Evolutionary conservation across 495 filamentous ascomycete genomes (phyloP).

Genomic region (Penicillium robsamsonii): DNA sequence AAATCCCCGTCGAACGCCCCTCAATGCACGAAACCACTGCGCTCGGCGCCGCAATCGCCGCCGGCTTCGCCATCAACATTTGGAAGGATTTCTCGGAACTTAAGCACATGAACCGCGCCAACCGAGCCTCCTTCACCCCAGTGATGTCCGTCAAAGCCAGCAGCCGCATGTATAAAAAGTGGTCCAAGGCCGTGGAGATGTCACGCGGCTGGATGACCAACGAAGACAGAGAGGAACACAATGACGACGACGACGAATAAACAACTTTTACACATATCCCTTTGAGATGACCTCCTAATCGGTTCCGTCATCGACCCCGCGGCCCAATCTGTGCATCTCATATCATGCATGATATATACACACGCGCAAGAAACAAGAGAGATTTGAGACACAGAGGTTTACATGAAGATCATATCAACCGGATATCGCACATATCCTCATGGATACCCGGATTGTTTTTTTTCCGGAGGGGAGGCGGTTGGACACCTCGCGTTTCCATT

Average conservation of each 20-base stretch:
- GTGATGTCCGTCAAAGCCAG: slow-evolving; percentile 59
- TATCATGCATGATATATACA: background rate
- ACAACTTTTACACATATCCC: slow-evolving; percentile 11
- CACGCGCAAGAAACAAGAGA: background rate
- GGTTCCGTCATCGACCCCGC: slow-evolving; percentile 6
- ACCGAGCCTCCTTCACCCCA: slow-evolving; percentile 72
- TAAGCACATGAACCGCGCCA: slow-evolving; percentile 70
- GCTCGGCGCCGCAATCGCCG: slow-evolving; percentile 90
- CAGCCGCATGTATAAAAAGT: slow-evolving; percentile 69
- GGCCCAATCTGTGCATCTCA: slow-evolving; percentile 1
- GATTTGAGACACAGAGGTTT: slow-evolving; percentile 1
- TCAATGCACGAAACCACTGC: slow-evolving; percentile 93
- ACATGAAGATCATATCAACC: slow-evolving; percentile 6
- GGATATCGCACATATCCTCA: slow-evolving; percentile 9
- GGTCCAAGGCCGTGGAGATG: slow-evolving; percentile 88
- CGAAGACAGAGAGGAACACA: slow-evolving; percentile 35
- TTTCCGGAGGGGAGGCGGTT: slow-evolving; percentile 9
- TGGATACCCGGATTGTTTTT: slow-evolving; percentile 4
- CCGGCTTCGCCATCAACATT: slow-evolving; percentile 79
- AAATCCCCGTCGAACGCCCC: slow-evolving; percentile 84
- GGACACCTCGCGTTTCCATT: slow-evolving; percentile 16
- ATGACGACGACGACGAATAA: slow-evolving; percentile 29
- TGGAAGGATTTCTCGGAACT: slow-evolving; percentile 82
- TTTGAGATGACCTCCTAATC: slow-evolving; percentile 10
- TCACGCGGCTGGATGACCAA: slow-evolving; percentile 75